Evolutionary conservation across 148 eudicot species (phyloP), one percentile per base, ranked within the genome.

Genomic region (Rhododendron williamsianum): DNA sequence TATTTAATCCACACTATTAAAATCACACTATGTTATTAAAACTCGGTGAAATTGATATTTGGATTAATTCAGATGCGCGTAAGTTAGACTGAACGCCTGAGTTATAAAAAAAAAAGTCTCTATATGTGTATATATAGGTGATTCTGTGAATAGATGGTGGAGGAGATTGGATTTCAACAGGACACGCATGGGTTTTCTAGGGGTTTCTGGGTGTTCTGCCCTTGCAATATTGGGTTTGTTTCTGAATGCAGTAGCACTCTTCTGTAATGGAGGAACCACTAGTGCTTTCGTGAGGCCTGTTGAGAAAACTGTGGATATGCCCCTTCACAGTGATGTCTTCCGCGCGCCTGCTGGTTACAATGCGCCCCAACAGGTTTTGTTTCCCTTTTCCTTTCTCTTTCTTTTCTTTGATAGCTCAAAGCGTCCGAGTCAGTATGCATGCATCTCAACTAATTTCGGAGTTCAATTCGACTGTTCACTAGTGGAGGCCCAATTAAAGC

Each of bases 301-400:
- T 12, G 89, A 90, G 82, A 85, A 86, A 76, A 87, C 90, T 8
- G 85, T 86, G 3, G 94, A 94, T 88, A 91, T 94, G 94, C 92
- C 94, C 54, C 86, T 92, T 33, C 91, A 89, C 36, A 92, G 91
- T 45, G 94, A 92, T 84, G 94, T 92, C 51, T 94, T 94, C 51
- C 2, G 6, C 41, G 86, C n/a, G 30, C 93, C 94, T 80, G 77
- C 88, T 5, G 96, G 96, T 65, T 87, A 87, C 54, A 94, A 94
- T 90, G 94, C 96, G 16, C 96, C 96, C 33, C 94, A 94, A 86
- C 96, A 94, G 93, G 95, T 92, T 25, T 45, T 15, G 3, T 48
- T 71, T 48, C 4, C 9, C 30, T 35, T 9, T 30, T 46, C n/a
- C 16, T 54, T 54, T 15, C 58, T 54, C 58, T 54, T 49, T 15